phyloP scores from a whole-genome alignment of 495 filamentous ascomycete genomes.

The Acidomyces sp. region DNA sequence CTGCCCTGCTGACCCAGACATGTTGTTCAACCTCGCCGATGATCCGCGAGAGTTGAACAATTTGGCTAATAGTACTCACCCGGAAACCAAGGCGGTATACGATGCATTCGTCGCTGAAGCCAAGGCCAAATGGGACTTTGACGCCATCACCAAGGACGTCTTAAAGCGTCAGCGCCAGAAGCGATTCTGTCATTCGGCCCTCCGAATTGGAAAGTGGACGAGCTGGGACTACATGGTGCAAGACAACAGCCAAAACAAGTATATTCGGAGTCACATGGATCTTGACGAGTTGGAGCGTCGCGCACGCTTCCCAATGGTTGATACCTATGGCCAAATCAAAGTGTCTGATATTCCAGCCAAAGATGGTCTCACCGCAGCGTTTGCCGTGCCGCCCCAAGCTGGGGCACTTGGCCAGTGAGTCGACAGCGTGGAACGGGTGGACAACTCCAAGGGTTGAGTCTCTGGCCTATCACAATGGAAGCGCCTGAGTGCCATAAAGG shows the following conservation, averaged over 20 bases:
- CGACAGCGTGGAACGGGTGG: background rate
- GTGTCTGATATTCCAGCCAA: background rate
- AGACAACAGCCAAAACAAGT: constrained; percentile 60
- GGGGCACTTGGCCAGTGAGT: constrained; percentile 15
- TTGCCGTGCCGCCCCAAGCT: constrained; percentile 13
- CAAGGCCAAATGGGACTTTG: constrained; percentile 57
- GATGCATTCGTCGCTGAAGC: constrained; percentile 55
- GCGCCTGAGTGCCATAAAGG: background rate
- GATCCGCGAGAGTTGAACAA: constrained; percentile 68
- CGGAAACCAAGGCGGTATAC: constrained; percentile 36
- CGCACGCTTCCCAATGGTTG: constrained; percentile 52
- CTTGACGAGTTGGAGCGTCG: constrained; percentile 56
- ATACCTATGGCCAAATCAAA: constrained; percentile 25
- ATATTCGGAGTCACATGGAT: constrained; percentile 54
- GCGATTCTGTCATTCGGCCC: constrained; percentile 57
- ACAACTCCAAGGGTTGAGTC: background rate
- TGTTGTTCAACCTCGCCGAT: constrained; percentile 58
- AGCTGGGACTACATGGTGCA: constrained; percentile 69
- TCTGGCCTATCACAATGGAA: no score
- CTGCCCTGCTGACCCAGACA: constrained; percentile 64
- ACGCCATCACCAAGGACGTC: constrained; percentile 54
- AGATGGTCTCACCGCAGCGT: constrained; percentile 6
- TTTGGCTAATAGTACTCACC: constrained; percentile 41
- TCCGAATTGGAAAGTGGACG: constrained; percentile 53
- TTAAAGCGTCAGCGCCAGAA: constrained; percentile 58